Percentiles rank a stretch among this genome's conserved stretches.
phyloP scores from a whole-genome alignment of 169 alveolate species.

The Babesia sp. region DNA sequence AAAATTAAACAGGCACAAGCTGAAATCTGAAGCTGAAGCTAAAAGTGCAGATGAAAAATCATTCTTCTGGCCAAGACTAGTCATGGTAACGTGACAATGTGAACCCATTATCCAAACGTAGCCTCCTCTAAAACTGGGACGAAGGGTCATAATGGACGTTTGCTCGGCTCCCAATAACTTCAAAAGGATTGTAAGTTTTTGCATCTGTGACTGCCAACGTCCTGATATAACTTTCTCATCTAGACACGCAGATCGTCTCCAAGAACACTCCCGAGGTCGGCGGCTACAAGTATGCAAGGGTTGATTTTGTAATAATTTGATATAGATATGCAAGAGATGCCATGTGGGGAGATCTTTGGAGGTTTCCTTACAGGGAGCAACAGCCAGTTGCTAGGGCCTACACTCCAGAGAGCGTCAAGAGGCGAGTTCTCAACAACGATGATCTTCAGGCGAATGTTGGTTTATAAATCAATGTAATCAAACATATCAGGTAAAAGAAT shows the following conservation, averaged over 20 bases:
- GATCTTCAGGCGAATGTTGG: conserved; percentile 62
- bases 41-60: conserved; percentile 74
- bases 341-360: conserved; percentile 91
- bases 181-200: conserved; percentile 53
- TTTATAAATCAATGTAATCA: conserved; percentile 9
- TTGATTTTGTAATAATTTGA: conserved; percentile 2
- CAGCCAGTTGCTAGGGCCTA: conserved; percentile 85
- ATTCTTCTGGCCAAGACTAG: conserved; percentile 87
- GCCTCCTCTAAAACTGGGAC: conserved; percentile 83
- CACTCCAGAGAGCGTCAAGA: conserved; percentile 72
- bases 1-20: neutral
- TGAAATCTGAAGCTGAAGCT: conserved; percentile 65
- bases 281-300: conserved; percentile 63
- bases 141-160: conserved; percentile 83
- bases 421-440: conserved; percentile 65
- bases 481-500: conserved; percentile 13
- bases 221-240: conserved; percentile 59
- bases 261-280: conserved; percentile 75
- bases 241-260: conserved; percentile 50
- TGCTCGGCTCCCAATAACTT: conserved; percentile 78
- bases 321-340: conserved; percentile 72
- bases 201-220: neutral
- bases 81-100: conserved; percentile 34
- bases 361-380: conserved; percentile 80
- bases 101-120: neutral